phyloP scores from a whole-genome alignment of 805 yeast species.

The Phaffomyces opuntiae region DNA sequence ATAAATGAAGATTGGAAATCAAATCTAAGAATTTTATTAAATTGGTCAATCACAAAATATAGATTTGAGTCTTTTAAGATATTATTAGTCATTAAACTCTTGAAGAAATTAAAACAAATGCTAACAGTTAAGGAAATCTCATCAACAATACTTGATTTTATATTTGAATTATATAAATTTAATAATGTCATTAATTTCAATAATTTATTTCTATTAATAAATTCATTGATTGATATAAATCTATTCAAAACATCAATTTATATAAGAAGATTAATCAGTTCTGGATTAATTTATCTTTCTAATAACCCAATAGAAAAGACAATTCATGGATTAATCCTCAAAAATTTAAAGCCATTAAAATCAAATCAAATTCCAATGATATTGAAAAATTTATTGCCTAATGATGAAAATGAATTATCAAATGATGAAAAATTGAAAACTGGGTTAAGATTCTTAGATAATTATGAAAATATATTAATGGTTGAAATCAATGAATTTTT shows the following conservation, averaged over 20 bases:
- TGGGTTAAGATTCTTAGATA: constrained; percentile 28
- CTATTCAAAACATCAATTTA: constrained; percentile 49
- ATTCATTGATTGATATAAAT: constrained; percentile 33
- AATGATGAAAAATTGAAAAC: constrained; percentile 18
- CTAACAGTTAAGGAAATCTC: constrained; percentile 28
- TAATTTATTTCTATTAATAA: constrained; percentile 37
- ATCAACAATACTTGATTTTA: constrained; percentile 27
- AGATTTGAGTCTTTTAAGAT: constrained; percentile 13
- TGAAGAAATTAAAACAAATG: constrained; percentile 9
- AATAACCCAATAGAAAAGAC: constrained; percentile 43
- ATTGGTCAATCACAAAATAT: constrained; percentile 33
- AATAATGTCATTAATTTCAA: constrained; percentile 28
- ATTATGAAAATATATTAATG: constrained; percentile 15
- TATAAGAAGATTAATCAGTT: constrained; percentile 72
- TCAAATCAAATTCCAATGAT: constrained; percentile 51
- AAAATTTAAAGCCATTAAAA: constrained; percentile 48
- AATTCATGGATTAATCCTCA: constrained; percentile 49
- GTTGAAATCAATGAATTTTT: constrained; percentile 12
- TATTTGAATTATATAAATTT: constrained; percentile 30
- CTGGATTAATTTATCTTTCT: constrained; percentile 68
- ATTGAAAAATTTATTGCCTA: constrained; percentile 35
- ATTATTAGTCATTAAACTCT: constrained; percentile 10
- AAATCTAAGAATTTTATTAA: constrained; percentile 29
- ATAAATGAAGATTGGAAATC: constrained; percentile 26
- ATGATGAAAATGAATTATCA: constrained; percentile 1